phyloP scores from a whole-genome alignment of 2,329 filamentous ascomycete species.

The Sclerotinia sclerotiorum region DNA sequence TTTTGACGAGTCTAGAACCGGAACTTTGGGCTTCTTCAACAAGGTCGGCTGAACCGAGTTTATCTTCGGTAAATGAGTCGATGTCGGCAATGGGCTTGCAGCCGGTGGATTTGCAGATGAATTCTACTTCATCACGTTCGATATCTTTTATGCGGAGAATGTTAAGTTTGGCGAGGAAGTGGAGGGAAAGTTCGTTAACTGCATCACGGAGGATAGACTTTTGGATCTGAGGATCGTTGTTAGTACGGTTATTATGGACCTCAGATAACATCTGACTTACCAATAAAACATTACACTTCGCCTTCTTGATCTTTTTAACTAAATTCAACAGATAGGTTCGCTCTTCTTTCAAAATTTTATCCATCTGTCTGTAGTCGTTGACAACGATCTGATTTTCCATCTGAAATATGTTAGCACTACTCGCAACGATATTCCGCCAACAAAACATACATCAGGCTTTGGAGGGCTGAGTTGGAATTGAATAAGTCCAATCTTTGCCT shows the following conservation, averaged over 20 bases:
- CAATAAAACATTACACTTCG: constrained; percentile 84
- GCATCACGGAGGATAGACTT: constrained; percentile 98
- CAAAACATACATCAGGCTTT: constrained; percentile 77
- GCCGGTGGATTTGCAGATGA: constrained; percentile 97
- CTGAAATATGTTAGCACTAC: constrained; percentile 45
- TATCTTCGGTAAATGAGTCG: constrained; percentile 98
- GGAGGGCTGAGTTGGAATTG: constrained; percentile 98
- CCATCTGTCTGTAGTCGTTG: constrained; percentile 99
- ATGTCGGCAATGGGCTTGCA: constrained; percentile 99
- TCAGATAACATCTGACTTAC: neutral
- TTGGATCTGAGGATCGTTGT: constrained; percentile 72
- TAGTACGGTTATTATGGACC: neutral
- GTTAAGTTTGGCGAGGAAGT: constrained; percentile 96
- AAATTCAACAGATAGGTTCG: constrained; percentile 96
- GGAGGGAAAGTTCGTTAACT: constrained; percentile 94
- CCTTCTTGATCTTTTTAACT: constrained; percentile 99
- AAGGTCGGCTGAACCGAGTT: constrained; percentile 88
- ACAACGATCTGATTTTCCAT: constrained; percentile 99
- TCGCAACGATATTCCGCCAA: neutral
- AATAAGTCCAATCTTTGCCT: constrained; percentile 93
- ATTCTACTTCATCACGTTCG: constrained; percentile 97
- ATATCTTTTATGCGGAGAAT: constrained; percentile 97
- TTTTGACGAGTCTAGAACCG: constrained; percentile 89
- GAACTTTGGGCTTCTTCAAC: constrained; percentile 88
- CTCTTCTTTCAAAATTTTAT: constrained; percentile 99